Evolutionary conservation across 768 basidiomycete species (phyloP).

Genomic region (Harrya chromipes): DNA sequence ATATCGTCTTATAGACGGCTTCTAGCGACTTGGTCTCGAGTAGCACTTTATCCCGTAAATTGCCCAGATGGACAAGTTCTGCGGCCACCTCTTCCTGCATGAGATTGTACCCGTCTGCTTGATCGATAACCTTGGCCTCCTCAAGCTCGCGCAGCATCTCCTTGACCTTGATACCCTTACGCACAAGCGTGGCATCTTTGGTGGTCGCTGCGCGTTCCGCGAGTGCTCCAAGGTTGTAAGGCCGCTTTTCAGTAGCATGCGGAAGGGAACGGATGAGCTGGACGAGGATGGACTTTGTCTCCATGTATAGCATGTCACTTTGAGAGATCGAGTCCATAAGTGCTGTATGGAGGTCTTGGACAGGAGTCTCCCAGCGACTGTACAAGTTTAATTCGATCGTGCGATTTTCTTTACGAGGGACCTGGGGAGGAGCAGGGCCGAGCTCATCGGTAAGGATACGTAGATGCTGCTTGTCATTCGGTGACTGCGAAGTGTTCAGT

Average conservation of each 20-base stretch:
- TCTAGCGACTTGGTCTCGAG: constrained; percentile 91
- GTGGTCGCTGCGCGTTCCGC: constrained; percentile 97
- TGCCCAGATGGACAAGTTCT: constrained; percentile 94
- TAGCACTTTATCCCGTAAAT: constrained; percentile 92
- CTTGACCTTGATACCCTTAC: constrained; percentile 98
- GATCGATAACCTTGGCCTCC: constrained; percentile 82
- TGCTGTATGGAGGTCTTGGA: constrained; percentile 95
- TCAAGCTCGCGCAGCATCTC: constrained; percentile 98
- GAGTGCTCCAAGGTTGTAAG: constrained; percentile 83
- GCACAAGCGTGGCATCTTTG: constrained; percentile 92
- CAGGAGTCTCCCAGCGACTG: constrained; percentile 98
- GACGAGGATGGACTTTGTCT: constrained; percentile 98
- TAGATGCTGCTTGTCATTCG: constrained; percentile 96
- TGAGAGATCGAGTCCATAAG: constrained; percentile 97
- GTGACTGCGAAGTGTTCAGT: constrained; percentile 55
- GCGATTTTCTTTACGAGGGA: constrained; percentile 97
- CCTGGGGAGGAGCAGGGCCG: constrained; percentile 88
- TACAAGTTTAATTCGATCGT: constrained; percentile 90
- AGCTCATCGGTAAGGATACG: constrained; percentile 97
- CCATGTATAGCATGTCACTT: constrained; percentile 99
- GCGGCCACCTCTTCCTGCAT: constrained; percentile 98
- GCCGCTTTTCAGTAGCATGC: constrained; percentile 74
- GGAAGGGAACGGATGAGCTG: constrained; percentile 96
- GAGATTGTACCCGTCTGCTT: constrained; percentile 79
- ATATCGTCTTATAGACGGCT: constrained; percentile 98